Percentiles rank a stretch among this genome's conserved stretches.
Evolutionary conservation across 305 asterid species (phyloP).

Genomic region (Solanum aculeatissimum): DNA sequence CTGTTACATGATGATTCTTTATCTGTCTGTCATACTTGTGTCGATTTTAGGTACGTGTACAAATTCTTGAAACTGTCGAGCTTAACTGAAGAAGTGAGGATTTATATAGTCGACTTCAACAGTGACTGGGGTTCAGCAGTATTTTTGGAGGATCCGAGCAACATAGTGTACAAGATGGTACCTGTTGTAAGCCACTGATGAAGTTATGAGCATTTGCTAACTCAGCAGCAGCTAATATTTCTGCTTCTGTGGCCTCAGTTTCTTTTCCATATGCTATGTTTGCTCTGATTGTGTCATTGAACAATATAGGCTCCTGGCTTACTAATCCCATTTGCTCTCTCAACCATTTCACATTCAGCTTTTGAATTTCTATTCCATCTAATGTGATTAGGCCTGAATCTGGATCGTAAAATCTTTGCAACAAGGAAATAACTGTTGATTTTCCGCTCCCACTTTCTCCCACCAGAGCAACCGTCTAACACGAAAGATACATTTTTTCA

Average conservation of each 20-base stretch:
- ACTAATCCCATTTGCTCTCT: slow-evolving; percentile 91
- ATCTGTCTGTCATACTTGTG: not conserved
- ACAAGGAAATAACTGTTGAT: slow-evolving; percentile 64
- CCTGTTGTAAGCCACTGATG: slow-evolving; percentile 51
- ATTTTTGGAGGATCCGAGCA: not conserved
- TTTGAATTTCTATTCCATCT: slow-evolving; percentile 59
- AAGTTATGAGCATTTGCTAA: slow-evolving; percentile 53
- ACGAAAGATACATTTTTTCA: slow-evolving; percentile 2
- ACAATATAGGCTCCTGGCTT: slow-evolving; percentile 82
- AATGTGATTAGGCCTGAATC: slow-evolving; percentile 62
- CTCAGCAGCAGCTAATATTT: slow-evolving; percentile 45
- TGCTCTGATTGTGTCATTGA: slow-evolving; percentile 51
- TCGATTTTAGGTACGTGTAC: not conserved
- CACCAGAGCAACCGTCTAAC: slow-evolving; percentile 77
- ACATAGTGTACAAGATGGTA: not conserved
- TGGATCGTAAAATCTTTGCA: slow-evolving; percentile 77
- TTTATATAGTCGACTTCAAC: not conserved
- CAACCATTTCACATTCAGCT: slow-evolving; percentile 68
- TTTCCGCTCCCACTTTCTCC: slow-evolving; percentile 98
- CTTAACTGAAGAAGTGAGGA: not conserved
- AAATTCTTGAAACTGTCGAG: not conserved
- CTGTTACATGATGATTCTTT: not conserved
- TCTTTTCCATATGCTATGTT: slow-evolving; percentile 62
- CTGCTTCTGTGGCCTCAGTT: slow-evolving; percentile 46
- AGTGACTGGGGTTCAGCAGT: not conserved